These are phyloP conservation scores for Lophiotrema nucula DNA, from an alignment of 495 filamentous ascomycete genomes.

Conservation along the genomic window DNA sequence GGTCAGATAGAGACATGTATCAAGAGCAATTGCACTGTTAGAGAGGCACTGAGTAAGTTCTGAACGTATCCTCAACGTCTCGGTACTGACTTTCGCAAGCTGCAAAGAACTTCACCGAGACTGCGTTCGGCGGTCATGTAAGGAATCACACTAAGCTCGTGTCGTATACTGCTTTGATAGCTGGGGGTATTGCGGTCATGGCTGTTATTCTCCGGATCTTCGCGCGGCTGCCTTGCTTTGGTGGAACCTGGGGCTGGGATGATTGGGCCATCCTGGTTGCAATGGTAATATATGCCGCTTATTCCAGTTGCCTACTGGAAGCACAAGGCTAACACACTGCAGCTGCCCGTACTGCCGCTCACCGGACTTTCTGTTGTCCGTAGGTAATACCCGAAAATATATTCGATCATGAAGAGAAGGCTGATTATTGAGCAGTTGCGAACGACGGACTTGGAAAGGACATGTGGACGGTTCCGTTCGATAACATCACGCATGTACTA, in stretches of 20 bases:
- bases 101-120: conserved; percentile 23
- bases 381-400: conserved; percentile 1
- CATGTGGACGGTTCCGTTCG: conserved; percentile 30
- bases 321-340: neutral
- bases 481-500: conserved; percentile 26
- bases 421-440: conserved; percentile 10
- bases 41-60: conserved; percentile 21
- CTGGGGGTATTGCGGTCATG: conserved; percentile 13
- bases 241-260: conserved; percentile 26
- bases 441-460: conserved; percentile 25
- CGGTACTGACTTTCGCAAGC: conserved; percentile 8
- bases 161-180: conserved; percentile 6
- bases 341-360: conserved; percentile 24
- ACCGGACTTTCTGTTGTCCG: conserved; percentile 18
- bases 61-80: neutral
- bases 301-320: neutral
- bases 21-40: conserved; percentile 12
- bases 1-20: conserved; percentile 5
- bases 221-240: conserved; percentile 16
- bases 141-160: conserved; percentile 23
- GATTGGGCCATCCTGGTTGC: conserved; percentile 27
- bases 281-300: conserved; percentile 13
- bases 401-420: neutral
- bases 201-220: conserved; percentile 16
- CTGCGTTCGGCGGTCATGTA: conserved; percentile 4